Evolutionary conservation across 2,329 filamentous ascomycete genomes (phyloP).

Genomic region (Ophiostoma australiae): DNA sequence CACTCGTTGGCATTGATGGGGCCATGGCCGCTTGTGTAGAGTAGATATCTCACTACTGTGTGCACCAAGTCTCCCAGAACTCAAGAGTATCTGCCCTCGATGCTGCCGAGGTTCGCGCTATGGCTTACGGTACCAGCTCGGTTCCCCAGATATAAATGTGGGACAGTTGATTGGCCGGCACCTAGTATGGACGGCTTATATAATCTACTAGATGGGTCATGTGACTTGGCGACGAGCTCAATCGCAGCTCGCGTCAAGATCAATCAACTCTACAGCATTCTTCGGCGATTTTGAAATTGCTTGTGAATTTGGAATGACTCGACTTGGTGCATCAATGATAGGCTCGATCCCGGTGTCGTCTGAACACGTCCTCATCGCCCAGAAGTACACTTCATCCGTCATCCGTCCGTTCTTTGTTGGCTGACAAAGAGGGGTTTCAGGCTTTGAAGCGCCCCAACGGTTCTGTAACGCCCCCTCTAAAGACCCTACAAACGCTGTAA

Average conservation of each 20-base stretch:
- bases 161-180: neutral
- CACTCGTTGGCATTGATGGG: neutral
- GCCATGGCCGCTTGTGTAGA: neutral
- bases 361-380: neutral
- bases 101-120: conserved; percentile 7
- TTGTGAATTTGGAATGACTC: neutral
- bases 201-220: neutral
- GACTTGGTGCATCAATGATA: neutral
- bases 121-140: neutral
- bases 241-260: neutral
- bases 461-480: neutral
- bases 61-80: neutral
- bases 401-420: neutral
- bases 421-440: neutral
- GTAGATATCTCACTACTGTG: neutral
- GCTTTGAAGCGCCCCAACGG: neutral
- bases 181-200: neutral
- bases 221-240: conserved; percentile 1
- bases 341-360: neutral
- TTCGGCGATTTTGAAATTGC: neutral
- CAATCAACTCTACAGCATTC: neutral
- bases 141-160: conserved; percentile 10
- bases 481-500: neutral
- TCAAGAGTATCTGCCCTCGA: neutral
- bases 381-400: neutral